phyloP scores from a whole-genome alignment of 306 rosid genomes.

The Nissolia schottii region DNA sequence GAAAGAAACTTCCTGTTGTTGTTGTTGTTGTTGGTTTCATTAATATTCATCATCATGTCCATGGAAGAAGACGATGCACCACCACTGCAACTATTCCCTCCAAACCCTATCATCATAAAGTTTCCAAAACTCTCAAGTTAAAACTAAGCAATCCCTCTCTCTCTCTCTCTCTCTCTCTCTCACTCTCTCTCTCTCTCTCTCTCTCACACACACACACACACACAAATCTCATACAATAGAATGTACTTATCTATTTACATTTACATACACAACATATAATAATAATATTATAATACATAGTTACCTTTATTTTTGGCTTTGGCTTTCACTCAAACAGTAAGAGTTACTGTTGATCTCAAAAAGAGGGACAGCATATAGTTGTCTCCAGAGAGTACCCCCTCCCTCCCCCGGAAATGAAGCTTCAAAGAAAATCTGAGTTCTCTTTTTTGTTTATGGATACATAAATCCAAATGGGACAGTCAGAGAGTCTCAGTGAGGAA shows the following conservation, averaged over 20 bases:
- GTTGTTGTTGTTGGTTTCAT: conserved; percentile 15
- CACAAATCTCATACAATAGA: neutral
- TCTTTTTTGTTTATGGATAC: neutral
- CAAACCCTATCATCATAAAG: conserved; percentile 50
- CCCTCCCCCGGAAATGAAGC: conserved; percentile 44
- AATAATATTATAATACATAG: neutral
- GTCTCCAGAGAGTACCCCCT: conserved; percentile 40
- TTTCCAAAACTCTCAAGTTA: neutral
- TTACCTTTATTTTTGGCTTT: conserved; percentile 7
- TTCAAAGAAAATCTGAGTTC: conserved; percentile 16
- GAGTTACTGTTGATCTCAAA: conserved; percentile 24
- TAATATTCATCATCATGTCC: conserved; percentile 40
- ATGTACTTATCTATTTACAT: neutral
- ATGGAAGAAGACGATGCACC: conserved; percentile 29
- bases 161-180: conserved; percentile 5
- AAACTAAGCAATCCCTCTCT: neutral
- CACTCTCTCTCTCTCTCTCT: neutral
- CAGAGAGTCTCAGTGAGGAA: conserved; percentile 37
- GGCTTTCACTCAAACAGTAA: neutral
- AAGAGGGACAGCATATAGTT: conserved; percentile 30
- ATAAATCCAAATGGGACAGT: conserved; percentile 19
- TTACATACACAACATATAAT: neutral
- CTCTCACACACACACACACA: no score
- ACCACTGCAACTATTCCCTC: conserved; percentile 34
- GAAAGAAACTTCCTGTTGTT: conserved; percentile 43